These are phyloP conservation scores for Talaromyces thailandensis DNA, from an alignment of 495 filamentous ascomycete species.

Conservation along the genomic window DNA sequence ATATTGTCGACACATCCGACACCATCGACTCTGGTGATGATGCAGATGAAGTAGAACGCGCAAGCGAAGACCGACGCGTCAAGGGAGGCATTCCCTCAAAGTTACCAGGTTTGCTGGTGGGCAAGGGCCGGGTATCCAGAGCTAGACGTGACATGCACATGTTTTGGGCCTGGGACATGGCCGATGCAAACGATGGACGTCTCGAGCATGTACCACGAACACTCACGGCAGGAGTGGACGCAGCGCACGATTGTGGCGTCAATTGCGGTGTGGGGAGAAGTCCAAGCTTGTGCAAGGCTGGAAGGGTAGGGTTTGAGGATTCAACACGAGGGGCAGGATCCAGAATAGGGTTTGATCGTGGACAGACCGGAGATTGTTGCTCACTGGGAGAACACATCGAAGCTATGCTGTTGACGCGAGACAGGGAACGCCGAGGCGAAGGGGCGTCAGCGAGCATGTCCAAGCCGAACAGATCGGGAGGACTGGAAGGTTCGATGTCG, in stretches of 20 bases:
- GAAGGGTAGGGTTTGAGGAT: slow-evolving; percentile 29
- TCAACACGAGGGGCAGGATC: slow-evolving; percentile 43
- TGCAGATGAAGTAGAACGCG: slow-evolving; percentile 64
- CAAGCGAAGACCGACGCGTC: slow-evolving; percentile 64
- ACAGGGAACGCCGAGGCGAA: slow-evolving; percentile 11
- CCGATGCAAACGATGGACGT: slow-evolving; percentile 64
- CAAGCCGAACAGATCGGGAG: slow-evolving; percentile 20
- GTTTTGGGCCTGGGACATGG: slow-evolving; percentile 69
- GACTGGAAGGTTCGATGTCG: slow-evolving; percentile 25
- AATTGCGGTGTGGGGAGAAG: slow-evolving; percentile 71
- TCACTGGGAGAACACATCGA: slow-evolving; percentile 2
- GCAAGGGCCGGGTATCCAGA: slow-evolving; percentile 42
- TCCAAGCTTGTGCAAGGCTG: slow-evolving; percentile 47
- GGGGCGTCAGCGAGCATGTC: slow-evolving; percentile 14
- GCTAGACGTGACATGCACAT: slow-evolving; percentile 56
- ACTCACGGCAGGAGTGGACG: slow-evolving; percentile 89
- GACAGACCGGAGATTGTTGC: slow-evolving; percentile 36
- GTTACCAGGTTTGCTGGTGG: slow-evolving; percentile 42
- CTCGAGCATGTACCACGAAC: slow-evolving; percentile 41
- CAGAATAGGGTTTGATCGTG: slow-evolving; percentile 43
- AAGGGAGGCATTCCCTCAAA: slow-evolving; percentile 38
- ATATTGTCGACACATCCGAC: slow-evolving; percentile 61
- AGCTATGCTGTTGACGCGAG: neutral
- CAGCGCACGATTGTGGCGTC: slow-evolving; percentile 66
- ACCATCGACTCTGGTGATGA: slow-evolving; percentile 91